phyloP scores from a whole-genome alignment of 192 early-diverging fungal genomes.

The Podila minutissima region DNA sequence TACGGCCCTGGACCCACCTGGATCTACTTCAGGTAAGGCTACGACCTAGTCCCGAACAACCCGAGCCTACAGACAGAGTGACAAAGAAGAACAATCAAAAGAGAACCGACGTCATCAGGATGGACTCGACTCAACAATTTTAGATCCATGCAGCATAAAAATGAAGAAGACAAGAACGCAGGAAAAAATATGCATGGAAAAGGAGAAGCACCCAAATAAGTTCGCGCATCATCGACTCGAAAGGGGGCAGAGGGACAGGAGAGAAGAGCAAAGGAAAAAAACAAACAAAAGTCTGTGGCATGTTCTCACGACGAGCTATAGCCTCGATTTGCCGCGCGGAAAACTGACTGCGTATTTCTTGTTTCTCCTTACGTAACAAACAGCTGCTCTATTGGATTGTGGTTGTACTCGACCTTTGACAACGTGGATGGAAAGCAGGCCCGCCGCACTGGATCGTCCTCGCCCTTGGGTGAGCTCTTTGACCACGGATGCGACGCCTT shows the following conservation, averaged over 20 bases:
- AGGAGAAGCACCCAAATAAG: too few species aligned
- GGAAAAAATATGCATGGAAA: background rate
- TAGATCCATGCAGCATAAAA: background rate
- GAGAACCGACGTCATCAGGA: too few species aligned
- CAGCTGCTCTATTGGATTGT: constrained; percentile 81
- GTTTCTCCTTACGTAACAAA: background rate
- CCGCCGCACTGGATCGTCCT: constrained; percentile 78
- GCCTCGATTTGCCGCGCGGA: background rate
- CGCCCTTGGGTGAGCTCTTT: constrained; percentile 86
- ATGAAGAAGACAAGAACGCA: background rate
- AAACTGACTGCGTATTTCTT: background rate
- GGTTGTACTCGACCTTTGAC: constrained; percentile 92
- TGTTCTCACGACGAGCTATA: constrained; percentile 6
- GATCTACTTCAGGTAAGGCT: constrained; percentile 64
- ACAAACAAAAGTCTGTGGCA: background rate
- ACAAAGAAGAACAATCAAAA: background rate
- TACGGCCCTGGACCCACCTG: constrained; percentile 74
- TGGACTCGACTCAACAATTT: background rate
- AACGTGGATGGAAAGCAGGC: constrained; percentile 91
- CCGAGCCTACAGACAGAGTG: background rate
- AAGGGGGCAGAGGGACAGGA: too few species aligned
- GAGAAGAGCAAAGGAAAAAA: background rate
- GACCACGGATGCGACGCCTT: constrained; percentile 90
- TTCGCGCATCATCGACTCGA: too few species aligned
- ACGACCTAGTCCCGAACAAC: background rate